Base-by-base conservation (phyloP, 768 basidiomycete species). In the Rhizopogon roseolus region DNA sequence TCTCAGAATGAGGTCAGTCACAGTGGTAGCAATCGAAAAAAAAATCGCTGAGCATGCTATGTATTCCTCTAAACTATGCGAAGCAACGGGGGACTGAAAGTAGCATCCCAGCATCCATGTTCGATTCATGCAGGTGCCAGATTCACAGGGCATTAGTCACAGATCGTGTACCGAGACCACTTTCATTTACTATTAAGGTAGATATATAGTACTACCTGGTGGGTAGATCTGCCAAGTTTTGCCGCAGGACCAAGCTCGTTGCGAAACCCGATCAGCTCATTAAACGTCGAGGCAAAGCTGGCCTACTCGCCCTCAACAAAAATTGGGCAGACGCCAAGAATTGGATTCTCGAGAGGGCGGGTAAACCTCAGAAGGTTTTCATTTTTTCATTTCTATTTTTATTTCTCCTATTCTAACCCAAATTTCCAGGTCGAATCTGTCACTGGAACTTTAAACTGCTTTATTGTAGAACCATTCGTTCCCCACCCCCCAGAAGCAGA, bases 381-480 rank as follows among this genome's bases (percentile, higher is more conserved):
- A 22, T 22, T 22, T 22, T 13, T 13, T 58, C 43, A 11, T n/a
- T 22, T 34, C 38, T 38, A 4, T 41, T n/a, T 51, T 54, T 55
- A 46, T 43, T 50, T 52, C 44, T 42, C 42, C 44, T 22, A n/a
- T 22, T 54, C 22, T 22, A 9, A 2, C 22, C 22, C 67, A 60
- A 58, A 68, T 55, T 56, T 50, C 51, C 55, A 93, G 90, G 96
- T 98, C 55, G 97, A 97, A 76, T 81, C 88, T 43, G 85, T 91
- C 57, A 90, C 88, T n/a, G 96, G 96, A 56, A 93, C 92, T 5
- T 80, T 99, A 60, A 94, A 88, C 79, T 97, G 87, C 71, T 98
- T 99, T 76, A 98, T 99, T 71, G 81, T 98, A 59, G 96, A 99
- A 73, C 96, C 96, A n/a, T 97, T 99, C 86, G 79, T 95, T 50